Evolutionary conservation across 257 asterid species (phyloP).

Genomic region (Solanum boliviense): DNA sequence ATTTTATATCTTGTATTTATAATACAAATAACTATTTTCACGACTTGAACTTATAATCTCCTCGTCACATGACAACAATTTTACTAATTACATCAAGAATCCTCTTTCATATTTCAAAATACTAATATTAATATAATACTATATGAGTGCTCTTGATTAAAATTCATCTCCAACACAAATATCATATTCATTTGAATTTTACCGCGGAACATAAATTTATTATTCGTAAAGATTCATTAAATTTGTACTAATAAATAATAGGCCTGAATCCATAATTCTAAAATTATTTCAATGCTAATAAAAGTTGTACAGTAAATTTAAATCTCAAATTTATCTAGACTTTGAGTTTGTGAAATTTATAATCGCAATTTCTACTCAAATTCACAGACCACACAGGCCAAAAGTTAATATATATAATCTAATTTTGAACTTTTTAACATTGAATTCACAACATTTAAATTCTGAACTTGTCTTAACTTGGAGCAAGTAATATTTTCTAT

Average conservation of each 20-base stretch:
- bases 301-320: not conserved
- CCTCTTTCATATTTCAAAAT: not conserved
- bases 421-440: not conserved
- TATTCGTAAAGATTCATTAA: not conserved
- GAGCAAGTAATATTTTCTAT: not conserved
- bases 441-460: not conserved
- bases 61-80: not conserved
- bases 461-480: not conserved
- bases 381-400: not conserved
- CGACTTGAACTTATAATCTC: fast-evolving
- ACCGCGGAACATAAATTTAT: not conserved
- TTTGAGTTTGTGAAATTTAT: not conserved
- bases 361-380: not conserved
- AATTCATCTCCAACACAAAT: not conserved
- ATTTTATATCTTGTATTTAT: not conserved
- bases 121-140: not conserved
- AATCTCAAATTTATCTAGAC: not conserved
- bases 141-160: not conserved
- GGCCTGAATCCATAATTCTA: not conserved
- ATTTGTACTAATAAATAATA: not conserved
- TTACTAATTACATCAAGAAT: not conserved
- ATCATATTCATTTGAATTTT: not conserved
- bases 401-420: not conserved
- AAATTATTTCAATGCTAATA: not conserved
- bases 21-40: not conserved